phyloP scores from a whole-genome alignment of 176 grass and related monocot species.

The Cymbopogon citratus region DNA sequence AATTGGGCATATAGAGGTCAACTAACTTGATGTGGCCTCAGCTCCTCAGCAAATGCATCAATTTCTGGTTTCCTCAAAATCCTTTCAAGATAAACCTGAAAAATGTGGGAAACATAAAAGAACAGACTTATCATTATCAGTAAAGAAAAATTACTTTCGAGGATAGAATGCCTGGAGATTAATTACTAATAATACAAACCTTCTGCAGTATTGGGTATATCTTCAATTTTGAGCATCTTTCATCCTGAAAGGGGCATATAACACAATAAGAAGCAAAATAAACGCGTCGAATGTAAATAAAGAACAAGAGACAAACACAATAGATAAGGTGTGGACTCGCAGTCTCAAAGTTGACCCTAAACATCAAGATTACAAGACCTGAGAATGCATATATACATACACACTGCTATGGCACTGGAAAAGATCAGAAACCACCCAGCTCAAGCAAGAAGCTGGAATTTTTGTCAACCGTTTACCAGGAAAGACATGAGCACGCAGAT shows the following conservation, averaged over 20 bases:
- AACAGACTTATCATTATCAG: background rate
- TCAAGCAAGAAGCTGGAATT: background rate
- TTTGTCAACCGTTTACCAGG: background rate
- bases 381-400: background rate
- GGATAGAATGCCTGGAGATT: background rate
- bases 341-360: background rate
- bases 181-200: conserved; percentile 39
- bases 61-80: conserved; percentile 99
- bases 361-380: background rate
- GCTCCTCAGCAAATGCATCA: conserved; percentile 94
- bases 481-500: background rate
- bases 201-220: conserved; percentile 98
- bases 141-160: conserved; percentile 3
- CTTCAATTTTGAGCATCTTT: conserved; percentile 97
- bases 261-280: background rate
- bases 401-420: background rate
- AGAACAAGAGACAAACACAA: background rate
- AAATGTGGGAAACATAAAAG: conserved; percentile 12
- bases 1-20: background rate
- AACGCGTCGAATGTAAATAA: background rate
- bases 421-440: background rate
- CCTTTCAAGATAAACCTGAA: conserved; percentile 95
- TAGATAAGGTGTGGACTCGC: background rate
- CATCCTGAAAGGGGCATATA: conserved; percentile 61
- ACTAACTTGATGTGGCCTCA: conserved; percentile 85